Evolutionary conservation across 2,329 filamentous ascomycete genomes (phyloP).

Genomic region (Fusarium fujikuroi): DNA sequence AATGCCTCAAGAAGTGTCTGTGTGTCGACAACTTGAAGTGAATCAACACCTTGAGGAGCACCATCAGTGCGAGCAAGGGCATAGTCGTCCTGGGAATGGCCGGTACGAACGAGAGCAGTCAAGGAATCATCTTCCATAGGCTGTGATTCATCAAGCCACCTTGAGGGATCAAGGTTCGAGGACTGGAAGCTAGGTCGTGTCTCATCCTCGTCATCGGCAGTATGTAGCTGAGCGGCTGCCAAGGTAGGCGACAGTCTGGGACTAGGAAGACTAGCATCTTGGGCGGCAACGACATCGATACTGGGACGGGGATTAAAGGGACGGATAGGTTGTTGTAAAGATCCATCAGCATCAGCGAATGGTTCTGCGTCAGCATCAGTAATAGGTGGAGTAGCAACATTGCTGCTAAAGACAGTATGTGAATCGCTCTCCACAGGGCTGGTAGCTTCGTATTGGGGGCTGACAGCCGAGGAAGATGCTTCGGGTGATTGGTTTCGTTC

Average conservation of each 20-base stretch:
- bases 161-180: slow-evolving; percentile 43
- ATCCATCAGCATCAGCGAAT: slow-evolving; percentile 62
- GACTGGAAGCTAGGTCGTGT: slow-evolving; percentile 49
- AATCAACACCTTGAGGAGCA: background rate
- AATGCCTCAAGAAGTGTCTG: slow-evolving; percentile 88
- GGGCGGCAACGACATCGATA: slow-evolving; percentile 77
- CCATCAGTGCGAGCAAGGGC: slow-evolving; percentile 44
- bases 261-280: slow-evolving; percentile 93
- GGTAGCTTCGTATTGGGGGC: slow-evolving; percentile 56
- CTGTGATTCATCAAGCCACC: slow-evolving; percentile 57
- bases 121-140: slow-evolving; percentile 47
- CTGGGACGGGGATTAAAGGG: slow-evolving; percentile 61
- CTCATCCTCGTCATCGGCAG: slow-evolving; percentile 57
- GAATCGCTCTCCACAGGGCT: slow-evolving; percentile 66
- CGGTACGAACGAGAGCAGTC: slow-evolving; percentile 42
- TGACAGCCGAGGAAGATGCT: slow-evolving; percentile 53
- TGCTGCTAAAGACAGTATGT: slow-evolving; percentile 70
- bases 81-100: slow-evolving; percentile 37
- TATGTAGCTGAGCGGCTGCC: slow-evolving; percentile 70
- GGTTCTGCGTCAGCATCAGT: slow-evolving; percentile 77
- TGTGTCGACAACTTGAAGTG: slow-evolving; percentile 75
- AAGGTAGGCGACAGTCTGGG: slow-evolving; percentile 93
- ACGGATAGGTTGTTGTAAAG: slow-evolving; percentile 58
- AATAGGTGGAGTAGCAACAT: slow-evolving; percentile 78
- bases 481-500: slow-evolving; percentile 59